phyloP scores from a whole-genome alignment of 2,329 filamentous ascomycete genomes.

The Aphanocladium album region DNA sequence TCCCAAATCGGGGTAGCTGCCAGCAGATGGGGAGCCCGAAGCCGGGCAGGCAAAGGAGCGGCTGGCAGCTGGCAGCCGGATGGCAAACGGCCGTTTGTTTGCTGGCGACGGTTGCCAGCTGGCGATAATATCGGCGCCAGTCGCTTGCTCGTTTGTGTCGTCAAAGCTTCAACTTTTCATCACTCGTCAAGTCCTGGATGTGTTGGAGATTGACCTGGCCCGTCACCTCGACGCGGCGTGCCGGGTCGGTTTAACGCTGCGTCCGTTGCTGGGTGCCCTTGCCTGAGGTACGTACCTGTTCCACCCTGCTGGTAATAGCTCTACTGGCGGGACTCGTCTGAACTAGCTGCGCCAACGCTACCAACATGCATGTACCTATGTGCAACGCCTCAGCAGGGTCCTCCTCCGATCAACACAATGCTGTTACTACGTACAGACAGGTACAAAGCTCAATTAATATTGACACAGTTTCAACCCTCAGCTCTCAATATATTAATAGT shows the following conservation, averaged over 20 bases:
- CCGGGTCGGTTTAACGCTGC: neutral
- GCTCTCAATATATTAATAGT: too few relatives aligned
- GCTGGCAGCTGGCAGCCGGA: neutral
- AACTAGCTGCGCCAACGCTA: too few relatives aligned
- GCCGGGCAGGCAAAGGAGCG: neutral
- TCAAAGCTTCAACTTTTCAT: neutral
- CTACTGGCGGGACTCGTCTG: too few relatives aligned
- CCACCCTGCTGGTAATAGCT: neutral
- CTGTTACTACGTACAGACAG: too few relatives aligned
- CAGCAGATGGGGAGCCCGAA: neutral
- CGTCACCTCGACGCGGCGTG: neutral
- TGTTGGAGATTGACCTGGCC: neutral
- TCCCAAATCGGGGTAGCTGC: neutral
- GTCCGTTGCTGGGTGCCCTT: neutral
- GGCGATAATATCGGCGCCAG: neutral
- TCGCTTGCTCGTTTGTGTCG: neutral
- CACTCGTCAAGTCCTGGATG: neutral
- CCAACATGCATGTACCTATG: too few relatives aligned
- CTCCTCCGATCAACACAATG: too few relatives aligned
- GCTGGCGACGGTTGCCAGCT: neutral
- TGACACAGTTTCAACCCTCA: too few relatives aligned
- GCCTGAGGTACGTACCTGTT: neutral
- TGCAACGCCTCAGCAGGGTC: too few relatives aligned
- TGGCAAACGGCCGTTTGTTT: too few relatives aligned
- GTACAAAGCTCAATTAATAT: too few relatives aligned